Percentiles rank a stretch among this genome's conserved stretches.
Conservation (phyloP, 441 rosid species). For the Cnidoscolus chayamansa region DNA sequence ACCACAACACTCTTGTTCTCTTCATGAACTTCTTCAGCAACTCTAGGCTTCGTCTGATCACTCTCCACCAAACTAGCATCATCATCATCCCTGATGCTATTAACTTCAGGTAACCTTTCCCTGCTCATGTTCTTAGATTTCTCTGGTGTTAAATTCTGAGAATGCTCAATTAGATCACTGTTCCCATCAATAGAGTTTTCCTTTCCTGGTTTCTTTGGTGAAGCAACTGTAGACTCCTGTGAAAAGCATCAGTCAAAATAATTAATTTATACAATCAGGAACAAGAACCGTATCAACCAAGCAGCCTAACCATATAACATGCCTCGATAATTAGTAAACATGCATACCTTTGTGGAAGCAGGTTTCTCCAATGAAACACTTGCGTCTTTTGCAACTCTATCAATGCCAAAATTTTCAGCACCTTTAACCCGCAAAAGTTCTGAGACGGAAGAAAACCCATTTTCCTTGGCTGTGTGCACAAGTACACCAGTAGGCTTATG, state of each 20-base stretch:
- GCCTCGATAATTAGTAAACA: not conserved
- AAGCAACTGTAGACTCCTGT: slow-evolving; percentile 32
- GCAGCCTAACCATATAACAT: slow-evolving; percentile 1
- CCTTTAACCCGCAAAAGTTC: slow-evolving; percentile 56
- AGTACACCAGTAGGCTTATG: slow-evolving; percentile 73
- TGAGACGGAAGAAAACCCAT: slow-evolving; percentile 73
- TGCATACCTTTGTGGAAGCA: slow-evolving; percentile 33
- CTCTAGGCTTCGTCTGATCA: slow-evolving; percentile 22
- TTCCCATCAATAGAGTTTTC: slow-evolving; percentile 51
- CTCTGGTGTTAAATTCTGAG: slow-evolving; percentile 21
- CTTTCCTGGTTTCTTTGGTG: slow-evolving; percentile 47
- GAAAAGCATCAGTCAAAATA: slow-evolving; percentile 21
- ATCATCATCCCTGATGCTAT: slow-evolving; percentile 17
- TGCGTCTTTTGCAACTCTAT: slow-evolving; percentile 26
- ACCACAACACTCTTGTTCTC: slow-evolving; percentile 10
- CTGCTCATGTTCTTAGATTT: slow-evolving; percentile 35
- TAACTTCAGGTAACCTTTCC: slow-evolving; percentile 39
- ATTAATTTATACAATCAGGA: slow-evolving; percentile 11
- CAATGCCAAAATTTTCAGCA: slow-evolving; percentile 30
- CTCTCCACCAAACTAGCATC: slow-evolving; percentile 22
- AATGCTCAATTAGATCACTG: slow-evolving; percentile 23
- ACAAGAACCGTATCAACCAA: slow-evolving; percentile 8
- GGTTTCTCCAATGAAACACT: slow-evolving; percentile 30
- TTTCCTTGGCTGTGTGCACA: slow-evolving; percentile 54
- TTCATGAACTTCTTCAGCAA: slow-evolving; percentile 22